Conservation (phyloP, 768 basidiomycete genomes). For the Termitomyces bulborhizus region DNA sequence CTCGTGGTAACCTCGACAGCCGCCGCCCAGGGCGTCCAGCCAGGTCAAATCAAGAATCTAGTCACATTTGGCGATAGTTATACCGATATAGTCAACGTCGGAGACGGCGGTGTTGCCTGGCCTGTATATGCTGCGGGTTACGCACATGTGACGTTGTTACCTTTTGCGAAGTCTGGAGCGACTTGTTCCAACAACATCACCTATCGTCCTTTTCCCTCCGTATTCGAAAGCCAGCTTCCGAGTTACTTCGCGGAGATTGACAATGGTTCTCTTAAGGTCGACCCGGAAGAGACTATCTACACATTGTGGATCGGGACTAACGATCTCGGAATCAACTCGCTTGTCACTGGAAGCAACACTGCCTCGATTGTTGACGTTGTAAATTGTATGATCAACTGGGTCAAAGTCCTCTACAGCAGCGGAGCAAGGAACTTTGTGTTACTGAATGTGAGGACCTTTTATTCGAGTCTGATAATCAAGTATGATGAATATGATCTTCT, state of each 20-base stretch:
- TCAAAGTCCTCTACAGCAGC: slow-evolving; percentile 45
- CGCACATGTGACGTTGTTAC: slow-evolving; percentile 44
- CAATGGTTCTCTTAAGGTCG: slow-evolving; percentile 33
- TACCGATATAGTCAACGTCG: slow-evolving; percentile 41
- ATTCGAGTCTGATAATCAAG: not conserved
- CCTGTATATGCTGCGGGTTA: slow-evolving; percentile 55
- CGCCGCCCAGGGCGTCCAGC: slow-evolving; percentile 20
- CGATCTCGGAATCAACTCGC: slow-evolving; percentile 49
- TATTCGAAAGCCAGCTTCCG: slow-evolving; percentile 55
- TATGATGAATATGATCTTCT: not conserved
- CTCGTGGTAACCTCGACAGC: not conserved
- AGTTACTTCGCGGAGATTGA: slow-evolving; percentile 37
- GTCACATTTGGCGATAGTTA: slow-evolving; percentile 68
- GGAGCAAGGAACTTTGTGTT: slow-evolving; percentile 66
- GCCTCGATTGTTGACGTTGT: slow-evolving; percentile 56
- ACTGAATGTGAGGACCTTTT: slow-evolving; percentile 47
- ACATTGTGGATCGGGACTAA: slow-evolving; percentile 68
- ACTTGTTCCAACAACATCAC: slow-evolving; percentile 63
- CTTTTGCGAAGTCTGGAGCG: slow-evolving; percentile 57
- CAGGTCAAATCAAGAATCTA: slow-evolving; percentile 51
- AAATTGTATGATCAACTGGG: slow-evolving; percentile 53
- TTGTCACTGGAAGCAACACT: slow-evolving; percentile 46
- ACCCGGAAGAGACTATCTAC: slow-evolving; percentile 46
- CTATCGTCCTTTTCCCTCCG: slow-evolving; percentile 47
- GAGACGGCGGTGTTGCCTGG: slow-evolving; percentile 48